Evolutionary conservation across 2,329 filamentous ascomycete genomes (phyloP).

Genomic region (Calonectria multiphialidica): DNA sequence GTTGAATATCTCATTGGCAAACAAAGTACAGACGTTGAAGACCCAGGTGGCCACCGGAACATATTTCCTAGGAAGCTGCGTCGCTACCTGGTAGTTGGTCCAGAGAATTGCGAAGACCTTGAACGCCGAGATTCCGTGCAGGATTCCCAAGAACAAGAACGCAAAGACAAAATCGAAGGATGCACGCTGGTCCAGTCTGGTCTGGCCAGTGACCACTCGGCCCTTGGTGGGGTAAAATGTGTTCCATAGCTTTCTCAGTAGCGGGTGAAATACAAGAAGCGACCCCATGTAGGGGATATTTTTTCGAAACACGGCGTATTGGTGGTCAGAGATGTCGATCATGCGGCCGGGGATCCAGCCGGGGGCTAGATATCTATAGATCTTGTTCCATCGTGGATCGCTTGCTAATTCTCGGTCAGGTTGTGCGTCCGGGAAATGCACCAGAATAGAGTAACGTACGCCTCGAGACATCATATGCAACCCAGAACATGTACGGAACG

Average conservation of each 20-base stretch:
- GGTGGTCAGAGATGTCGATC: constrained; percentile 91
- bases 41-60: constrained; percentile 85
- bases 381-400: constrained; percentile 85
- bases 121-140: constrained; percentile 87
- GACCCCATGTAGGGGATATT: constrained; percentile 86
- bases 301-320: constrained; percentile 86
- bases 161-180: constrained; percentile 89
- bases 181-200: constrained; percentile 75
- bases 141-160: constrained; percentile 78
- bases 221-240: constrained; percentile 55
- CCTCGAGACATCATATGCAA: constrained; percentile 87
- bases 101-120: constrained; percentile 87
- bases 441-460: constrained; percentile 61
- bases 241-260: constrained; percentile 81
- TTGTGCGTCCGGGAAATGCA: background rate
- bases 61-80: constrained; percentile 74
- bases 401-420: constrained; percentile 66
- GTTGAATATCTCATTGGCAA: constrained; percentile 86
- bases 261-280: constrained; percentile 82
- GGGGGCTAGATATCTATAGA: constrained; percentile 75
- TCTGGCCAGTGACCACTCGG: constrained; percentile 60
- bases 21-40: constrained; percentile 88
- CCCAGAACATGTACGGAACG: constrained; percentile 91
- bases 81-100: constrained; percentile 85
- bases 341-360: constrained; percentile 95